Conservation (phyloP, 371 early-diverging fungal species). For the Apophysomyces trapeziformis region DNA sequence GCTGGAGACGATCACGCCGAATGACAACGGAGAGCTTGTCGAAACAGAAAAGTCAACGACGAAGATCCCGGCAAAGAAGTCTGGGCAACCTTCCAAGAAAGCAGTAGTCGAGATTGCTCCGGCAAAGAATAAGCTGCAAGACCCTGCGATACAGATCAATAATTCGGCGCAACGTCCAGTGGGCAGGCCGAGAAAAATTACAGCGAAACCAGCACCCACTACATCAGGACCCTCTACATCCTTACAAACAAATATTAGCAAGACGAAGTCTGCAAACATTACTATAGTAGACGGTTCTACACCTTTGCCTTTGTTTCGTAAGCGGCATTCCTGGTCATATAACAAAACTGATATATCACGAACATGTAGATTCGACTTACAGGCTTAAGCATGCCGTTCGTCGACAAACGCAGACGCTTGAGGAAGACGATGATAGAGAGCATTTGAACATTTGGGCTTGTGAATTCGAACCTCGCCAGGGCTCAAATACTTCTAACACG, state of each 20-base stretch:
- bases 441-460: conserved; percentile 47
- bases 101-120: neutral
- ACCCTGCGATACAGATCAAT: neutral
- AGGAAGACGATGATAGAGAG: conserved; percentile 18
- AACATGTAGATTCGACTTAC: conserved; percentile 1
- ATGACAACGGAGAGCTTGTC: neutral
- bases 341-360: no score
- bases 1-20: neutral
- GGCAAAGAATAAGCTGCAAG: neutral
- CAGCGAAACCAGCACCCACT: neutral
- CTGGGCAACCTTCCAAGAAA: no score
- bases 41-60: no score
- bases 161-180: neutral
- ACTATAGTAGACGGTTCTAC: neutral
- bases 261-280: neutral
- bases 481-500: conserved; percentile 18
- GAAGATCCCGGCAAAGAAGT: no score
- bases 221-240: neutral
- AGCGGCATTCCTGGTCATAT: neutral
- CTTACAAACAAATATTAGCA: neutral
- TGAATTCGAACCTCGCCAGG: conserved; percentile 37
- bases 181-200: neutral
- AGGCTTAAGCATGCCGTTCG: conserved; percentile 9
- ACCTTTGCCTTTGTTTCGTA: conserved; percentile 12
- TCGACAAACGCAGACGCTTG: conserved; percentile 13